These are phyloP conservation scores for Amyloporia xantha DNA, from an alignment of 768 basidiomycete species.

Conservation along the genomic window DNA sequence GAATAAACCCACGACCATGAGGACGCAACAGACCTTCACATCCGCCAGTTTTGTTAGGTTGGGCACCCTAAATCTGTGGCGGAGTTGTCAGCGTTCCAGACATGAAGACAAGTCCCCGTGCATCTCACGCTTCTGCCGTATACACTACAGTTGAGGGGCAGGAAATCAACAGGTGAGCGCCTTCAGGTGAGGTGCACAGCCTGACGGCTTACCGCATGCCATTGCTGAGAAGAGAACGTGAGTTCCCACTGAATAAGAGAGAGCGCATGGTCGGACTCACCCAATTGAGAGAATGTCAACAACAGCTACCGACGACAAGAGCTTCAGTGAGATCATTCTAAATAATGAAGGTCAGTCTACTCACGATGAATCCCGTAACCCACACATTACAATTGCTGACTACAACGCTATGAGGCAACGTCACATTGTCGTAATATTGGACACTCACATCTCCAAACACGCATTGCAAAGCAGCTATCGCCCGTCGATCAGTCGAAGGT, in stretches of 20 bases:
- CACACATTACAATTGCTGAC: conserved; percentile 49
- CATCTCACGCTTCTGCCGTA: conserved; percentile 37
- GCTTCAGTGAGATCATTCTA: too few relatives aligned
- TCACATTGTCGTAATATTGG: not conserved
- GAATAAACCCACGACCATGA: not conserved
- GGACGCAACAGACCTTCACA: conserved; percentile 36
- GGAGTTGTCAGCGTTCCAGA: not conserved
- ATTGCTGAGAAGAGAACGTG: not conserved
- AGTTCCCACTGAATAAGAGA: not conserved
- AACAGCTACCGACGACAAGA: too few relatives aligned
- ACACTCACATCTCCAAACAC: conserved; percentile 54
- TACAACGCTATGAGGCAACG: conserved; percentile 17
- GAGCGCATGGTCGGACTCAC: conserved; percentile 19
- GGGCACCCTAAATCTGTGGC: conserved; percentile 17
- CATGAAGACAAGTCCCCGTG: conserved; percentile 26
- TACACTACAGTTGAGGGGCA: conserved; percentile 25
- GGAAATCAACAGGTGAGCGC: not conserved
- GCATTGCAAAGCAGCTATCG: conserved; percentile 46
- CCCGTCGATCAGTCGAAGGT: not conserved
- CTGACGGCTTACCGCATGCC: conserved; percentile 4
- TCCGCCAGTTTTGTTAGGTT: conserved; percentile 35
- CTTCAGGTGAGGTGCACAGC: not conserved
- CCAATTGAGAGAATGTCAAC: conserved; percentile 44
- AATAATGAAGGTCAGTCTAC: conserved; percentile 10
- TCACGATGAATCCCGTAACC: conserved; percentile 41